Evolutionary conservation across 1,284 basidiomycete genomes (phyloP).

Genomic region (Ceratobasidium sp.): DNA sequence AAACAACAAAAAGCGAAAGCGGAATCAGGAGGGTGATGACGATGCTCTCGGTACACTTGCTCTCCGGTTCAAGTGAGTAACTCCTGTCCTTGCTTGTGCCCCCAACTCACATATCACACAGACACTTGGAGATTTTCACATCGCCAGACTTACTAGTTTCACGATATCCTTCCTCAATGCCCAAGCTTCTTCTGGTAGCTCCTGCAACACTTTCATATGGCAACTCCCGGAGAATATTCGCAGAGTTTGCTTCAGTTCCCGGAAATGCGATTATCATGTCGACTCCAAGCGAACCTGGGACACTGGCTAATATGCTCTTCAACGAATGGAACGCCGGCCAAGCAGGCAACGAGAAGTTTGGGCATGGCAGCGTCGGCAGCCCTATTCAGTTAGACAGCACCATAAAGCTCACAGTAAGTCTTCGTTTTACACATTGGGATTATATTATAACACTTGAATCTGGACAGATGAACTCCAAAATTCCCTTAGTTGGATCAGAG

Average conservation of each 20-base stretch:
- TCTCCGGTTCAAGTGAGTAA: conserved; percentile 73
- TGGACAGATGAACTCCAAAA: conserved; percentile 84
- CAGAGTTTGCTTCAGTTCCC: conserved; percentile 80
- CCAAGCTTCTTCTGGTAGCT: conserved; percentile 93
- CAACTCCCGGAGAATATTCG: conserved; percentile 85
- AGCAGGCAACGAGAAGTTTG: conserved; percentile 80
- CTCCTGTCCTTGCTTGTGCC: neutral
- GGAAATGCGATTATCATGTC: conserved; percentile 90
- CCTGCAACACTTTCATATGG: conserved; percentile 94
- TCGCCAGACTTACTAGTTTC: conserved; percentile 83
- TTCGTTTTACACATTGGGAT: neutral
- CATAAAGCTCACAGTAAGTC: conserved; percentile 72
- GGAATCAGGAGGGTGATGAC: conserved; percentile 73
- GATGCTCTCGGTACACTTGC: conserved; percentile 81
- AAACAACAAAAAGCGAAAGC: conserved; percentile 64
- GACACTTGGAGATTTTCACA: conserved; percentile 89
- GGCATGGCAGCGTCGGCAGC: conserved; percentile 86
- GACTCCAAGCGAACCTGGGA: conserved; percentile 78
- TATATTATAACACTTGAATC: neutral
- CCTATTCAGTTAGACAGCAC: conserved; percentile 80
- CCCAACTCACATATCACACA: conserved; percentile 52
- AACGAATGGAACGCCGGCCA: conserved; percentile 88
- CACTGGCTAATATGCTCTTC: conserved; percentile 82
- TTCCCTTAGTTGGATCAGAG: conserved; percentile 86
- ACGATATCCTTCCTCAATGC: conserved; percentile 83